These are phyloP conservation scores for Secale cereale DNA, from an alignment of 176 grass and related monocot species.

Conservation along the genomic window DNA sequence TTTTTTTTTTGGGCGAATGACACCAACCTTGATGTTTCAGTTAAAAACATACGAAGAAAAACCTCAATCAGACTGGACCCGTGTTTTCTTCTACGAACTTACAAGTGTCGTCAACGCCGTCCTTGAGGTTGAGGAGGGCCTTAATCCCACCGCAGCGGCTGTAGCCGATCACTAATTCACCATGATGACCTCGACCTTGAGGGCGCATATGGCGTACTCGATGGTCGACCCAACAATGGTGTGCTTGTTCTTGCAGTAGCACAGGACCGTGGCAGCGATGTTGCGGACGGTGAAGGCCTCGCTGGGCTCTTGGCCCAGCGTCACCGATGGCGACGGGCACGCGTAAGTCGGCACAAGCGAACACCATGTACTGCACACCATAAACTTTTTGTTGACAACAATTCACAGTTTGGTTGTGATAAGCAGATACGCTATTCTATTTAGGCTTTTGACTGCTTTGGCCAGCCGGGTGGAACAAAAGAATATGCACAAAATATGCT, in stretches of 20 bases:
- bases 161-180: slow-evolving; percentile 96
- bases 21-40: too few species aligned
- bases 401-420: neutral
- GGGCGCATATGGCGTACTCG: too few species aligned
- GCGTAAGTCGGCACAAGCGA: slow-evolving; percentile 77
- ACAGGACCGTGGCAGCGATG: too few species aligned
- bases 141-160: slow-evolving; percentile 91
- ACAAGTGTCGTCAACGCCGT: slow-evolving; percentile 60
- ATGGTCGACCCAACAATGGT: too few species aligned
- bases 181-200: slow-evolving; percentile 54
- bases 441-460: too few species aligned
- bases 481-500: neutral
- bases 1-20: too few species aligned
- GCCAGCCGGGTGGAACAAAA: neutral
- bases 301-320: slow-evolving; percentile 29
- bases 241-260: too few species aligned
- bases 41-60: too few species aligned
- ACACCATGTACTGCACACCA: slow-evolving; percentile 86
- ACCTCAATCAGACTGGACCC: too few species aligned
- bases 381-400: too few species aligned
- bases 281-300: too few species aligned
- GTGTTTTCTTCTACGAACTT: slow-evolving; percentile 27
- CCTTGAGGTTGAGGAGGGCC: slow-evolving; percentile 66
- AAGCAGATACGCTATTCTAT: neutral
- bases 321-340: slow-evolving; percentile 92